A percentile compares a stretch with the other conserved stretches of the same genome.
Evolutionary conservation across 2,329 filamentous ascomycete genomes (phyloP).

Genomic region (Cladophialophora psammophila): DNA sequence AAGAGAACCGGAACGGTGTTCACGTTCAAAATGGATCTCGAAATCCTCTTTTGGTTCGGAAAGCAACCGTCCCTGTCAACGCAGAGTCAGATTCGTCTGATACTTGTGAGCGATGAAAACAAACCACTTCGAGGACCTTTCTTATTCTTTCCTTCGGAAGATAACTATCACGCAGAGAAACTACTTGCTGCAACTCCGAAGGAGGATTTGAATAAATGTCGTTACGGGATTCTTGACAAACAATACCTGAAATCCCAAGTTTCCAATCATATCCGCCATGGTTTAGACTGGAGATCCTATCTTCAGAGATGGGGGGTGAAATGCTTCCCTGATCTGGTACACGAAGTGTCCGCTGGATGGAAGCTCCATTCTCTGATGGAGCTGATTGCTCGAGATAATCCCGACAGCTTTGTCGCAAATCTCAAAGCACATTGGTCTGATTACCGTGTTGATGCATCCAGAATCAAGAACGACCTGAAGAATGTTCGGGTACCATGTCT

Average conservation of each 20-base stretch:
- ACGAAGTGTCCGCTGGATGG: not conserved
- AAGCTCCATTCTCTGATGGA: slow-evolving; percentile 12
- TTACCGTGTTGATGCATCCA: slow-evolving; percentile 16
- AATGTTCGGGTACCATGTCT: slow-evolving; percentile 19
- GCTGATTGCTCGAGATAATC: slow-evolving; percentile 25
- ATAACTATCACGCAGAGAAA: slow-evolving; percentile 23
- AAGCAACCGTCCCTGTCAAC: not conserved
- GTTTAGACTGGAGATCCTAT: slow-evolving; percentile 17
- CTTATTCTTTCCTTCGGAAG: slow-evolving; percentile 27
- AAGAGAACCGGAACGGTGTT: slow-evolving; percentile 3
- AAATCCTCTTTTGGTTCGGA: slow-evolving; percentile 33
- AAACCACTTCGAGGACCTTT: not conserved
- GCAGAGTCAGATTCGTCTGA: not conserved
- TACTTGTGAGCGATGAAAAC: slow-evolving; percentile 17
- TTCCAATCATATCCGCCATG: slow-evolving; percentile 14
- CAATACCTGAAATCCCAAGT: slow-evolving; percentile 26
- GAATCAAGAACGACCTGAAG: slow-evolving; percentile 18
- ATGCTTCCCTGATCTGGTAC: slow-evolving; percentile 19
- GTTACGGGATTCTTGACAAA: slow-evolving; percentile 19
- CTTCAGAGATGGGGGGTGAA: slow-evolving; percentile 19
- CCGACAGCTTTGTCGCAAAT: slow-evolving; percentile 28
- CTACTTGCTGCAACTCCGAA: slow-evolving; percentile 24
- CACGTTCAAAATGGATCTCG: slow-evolving; percentile 21
- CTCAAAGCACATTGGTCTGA: slow-evolving; percentile 25
- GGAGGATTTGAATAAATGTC: slow-evolving; percentile 10